Evolutionary conservation across 495 filamentous ascomycete species (phyloP).

Genomic region (Bombardia bombarda): DNA sequence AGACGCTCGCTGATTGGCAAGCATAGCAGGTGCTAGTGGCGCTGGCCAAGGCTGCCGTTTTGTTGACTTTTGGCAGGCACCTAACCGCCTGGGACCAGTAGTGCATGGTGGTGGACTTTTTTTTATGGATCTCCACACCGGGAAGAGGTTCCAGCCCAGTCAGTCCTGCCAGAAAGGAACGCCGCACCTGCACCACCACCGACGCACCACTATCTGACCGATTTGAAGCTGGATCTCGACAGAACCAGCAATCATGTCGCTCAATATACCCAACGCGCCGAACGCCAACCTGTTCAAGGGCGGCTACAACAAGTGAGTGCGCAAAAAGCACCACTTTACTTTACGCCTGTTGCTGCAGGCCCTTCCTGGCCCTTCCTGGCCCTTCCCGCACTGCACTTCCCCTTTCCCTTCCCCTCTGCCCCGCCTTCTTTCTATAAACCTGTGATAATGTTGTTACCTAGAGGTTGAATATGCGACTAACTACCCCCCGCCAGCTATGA

Average conservation of each 20-base stretch:
- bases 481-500: conserved; percentile 62
- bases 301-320: conserved; percentile 85
- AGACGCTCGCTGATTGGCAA: no score
- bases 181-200: conserved; percentile 5
- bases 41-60: conserved; percentile 22
- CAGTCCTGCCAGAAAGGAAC: not conserved
- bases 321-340: not conserved
- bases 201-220: no score
- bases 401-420: conserved; percentile 3
- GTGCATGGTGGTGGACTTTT: conserved; percentile 33
- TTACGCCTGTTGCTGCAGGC: no score
- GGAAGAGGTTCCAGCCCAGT: no score
- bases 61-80: conserved; percentile 13
- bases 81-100: no score
- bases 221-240: no score
- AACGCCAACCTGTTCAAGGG: conserved; percentile 91
- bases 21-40: no score
- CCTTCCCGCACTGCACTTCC: not conserved
- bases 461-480: no score
- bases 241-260: conserved; percentile 64
- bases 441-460: no score
- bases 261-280: conserved; percentile 87
- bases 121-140: conserved; percentile 20
- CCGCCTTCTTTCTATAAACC: conserved; percentile 2
- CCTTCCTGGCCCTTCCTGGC: not conserved